Base-by-base conservation (phyloP, 2,329 filamentous ascomycete genomes). In the Apiospora kogelbergensis region DNA sequence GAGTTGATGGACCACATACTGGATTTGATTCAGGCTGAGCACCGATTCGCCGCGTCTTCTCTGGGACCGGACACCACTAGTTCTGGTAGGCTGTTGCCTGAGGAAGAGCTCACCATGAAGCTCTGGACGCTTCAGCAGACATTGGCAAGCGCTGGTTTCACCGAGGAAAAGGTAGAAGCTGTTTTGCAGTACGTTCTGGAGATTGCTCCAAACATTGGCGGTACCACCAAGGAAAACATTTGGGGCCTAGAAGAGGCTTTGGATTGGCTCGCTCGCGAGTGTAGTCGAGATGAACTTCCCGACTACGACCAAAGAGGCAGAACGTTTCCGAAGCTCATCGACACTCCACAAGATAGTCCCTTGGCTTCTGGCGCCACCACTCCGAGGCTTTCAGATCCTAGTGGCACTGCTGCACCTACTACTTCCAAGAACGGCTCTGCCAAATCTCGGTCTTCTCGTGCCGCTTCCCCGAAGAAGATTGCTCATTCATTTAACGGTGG, bases 181-280 rank as follows among this genome's bases (percentile, higher is more conserved):
- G 90, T 88, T 10, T 78, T 97, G 70, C 86, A 87, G 73, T 84
- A 91, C 76, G 85, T 94, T 60, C 80, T 95, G 68, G 85, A 90
- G 53, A 90, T 92, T 72, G 89, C 89, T 37, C 85, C 90, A 40
- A 90, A 89, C 71, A 86, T 91, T 68, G 82, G 84, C 2, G 76
- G 83, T 13, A 81, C 82, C 24, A 84, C 79, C 70, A 91, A 89
- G 73, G 92, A 94, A 72, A 85, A 86, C 57, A 87, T 94, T 17
- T 97, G 94, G 93, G 94, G 95, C 11, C 82, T 98, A 44, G 91
- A 97, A 71, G 95, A 97, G 80, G 90, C 93, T 33, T 79, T 99
- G 24, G 93, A 98, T 74, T 97, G 94, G 93, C 86, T 98, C 67
- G 93, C 94, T n/a, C 84, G 93, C 72, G 89, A 96, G 77, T 93